Evolutionary conservation across 768 basidiomycete species (phyloP).

Genomic region (Stropharia rugosoannulata): DNA sequence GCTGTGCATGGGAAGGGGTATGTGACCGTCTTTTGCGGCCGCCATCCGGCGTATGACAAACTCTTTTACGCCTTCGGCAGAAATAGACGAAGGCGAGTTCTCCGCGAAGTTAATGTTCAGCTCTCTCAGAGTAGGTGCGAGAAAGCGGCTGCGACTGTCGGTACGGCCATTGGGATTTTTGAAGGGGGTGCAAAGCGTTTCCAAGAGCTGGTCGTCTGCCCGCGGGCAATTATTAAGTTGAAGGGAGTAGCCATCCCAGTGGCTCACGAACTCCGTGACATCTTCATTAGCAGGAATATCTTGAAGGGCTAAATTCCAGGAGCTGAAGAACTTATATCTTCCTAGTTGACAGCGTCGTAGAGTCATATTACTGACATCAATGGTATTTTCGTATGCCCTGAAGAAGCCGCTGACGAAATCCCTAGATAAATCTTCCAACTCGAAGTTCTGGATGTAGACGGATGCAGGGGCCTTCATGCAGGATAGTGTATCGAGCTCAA

Average conservation of each 20-base stretch:
- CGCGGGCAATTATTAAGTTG: constrained; percentile 10
- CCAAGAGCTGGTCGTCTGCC: constrained; percentile 10
- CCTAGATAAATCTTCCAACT: constrained; percentile 12
- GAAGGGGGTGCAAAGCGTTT: neutral
- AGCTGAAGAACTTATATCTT: neutral
- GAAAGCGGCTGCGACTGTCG: neutral
- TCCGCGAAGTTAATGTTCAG: neutral
- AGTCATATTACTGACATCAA: constrained; percentile 10
- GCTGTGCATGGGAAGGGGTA: constrained; percentile 1
- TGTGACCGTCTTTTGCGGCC: neutral
- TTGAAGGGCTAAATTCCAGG: constrained; percentile 8
- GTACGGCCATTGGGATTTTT: too few relatives aligned
- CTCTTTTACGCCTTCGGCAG: neutral
- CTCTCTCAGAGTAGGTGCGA: constrained; percentile 8
- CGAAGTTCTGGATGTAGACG: constrained; percentile 17
- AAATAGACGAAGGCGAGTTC: neutral
- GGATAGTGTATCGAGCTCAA: constrained; percentile 10
- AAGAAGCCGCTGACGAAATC: constrained; percentile 10
- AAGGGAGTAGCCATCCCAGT: constrained; percentile 16
- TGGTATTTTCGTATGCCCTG: constrained; percentile 9
- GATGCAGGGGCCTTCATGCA: neutral
- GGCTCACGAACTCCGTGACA: constrained; percentile 6
- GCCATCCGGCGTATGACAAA: neutral
- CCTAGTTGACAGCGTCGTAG: constrained; percentile 9
- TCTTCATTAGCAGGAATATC: constrained; percentile 9